phyloP scores from a whole-genome alignment of 2,329 filamentous ascomycete species.

The Grosmannia clavigera region DNA sequence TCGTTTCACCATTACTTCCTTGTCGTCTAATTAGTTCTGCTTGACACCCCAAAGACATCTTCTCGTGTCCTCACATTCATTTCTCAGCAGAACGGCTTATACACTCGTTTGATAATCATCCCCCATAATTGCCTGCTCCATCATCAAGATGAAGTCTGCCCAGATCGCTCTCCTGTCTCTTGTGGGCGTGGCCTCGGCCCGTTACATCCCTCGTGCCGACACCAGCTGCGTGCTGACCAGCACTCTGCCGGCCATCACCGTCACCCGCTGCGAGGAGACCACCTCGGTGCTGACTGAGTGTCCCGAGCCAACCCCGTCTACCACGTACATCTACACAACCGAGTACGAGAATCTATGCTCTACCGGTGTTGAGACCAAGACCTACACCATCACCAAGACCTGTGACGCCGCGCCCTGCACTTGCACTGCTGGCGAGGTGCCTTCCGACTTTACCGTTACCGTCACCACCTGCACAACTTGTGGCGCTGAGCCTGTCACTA shows the following conservation, averaged over 20 bases:
- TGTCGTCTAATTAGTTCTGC: background rate
- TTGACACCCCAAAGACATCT: background rate
- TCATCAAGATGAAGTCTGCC: background rate
- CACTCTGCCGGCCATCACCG: conserved; percentile 7
- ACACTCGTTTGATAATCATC: background rate
- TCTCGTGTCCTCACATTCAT: background rate
- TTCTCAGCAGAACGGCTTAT: background rate
- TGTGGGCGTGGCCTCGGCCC: background rate
- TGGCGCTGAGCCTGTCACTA: conserved; percentile 5
- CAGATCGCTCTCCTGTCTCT: background rate
- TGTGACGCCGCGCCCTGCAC: conserved; percentile 10
- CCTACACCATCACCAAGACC: conserved; percentile 14
- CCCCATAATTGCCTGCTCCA: background rate
- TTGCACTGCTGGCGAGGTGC: conserved; percentile 1
- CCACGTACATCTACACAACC: conserved; percentile 8
- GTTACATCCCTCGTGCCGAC: background rate
- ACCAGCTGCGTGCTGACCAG: conserved; percentile 7
- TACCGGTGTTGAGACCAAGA: conserved; percentile 6
- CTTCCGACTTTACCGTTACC: conserved; percentile 10
- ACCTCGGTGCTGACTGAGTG: background rate
- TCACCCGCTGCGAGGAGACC: background rate
- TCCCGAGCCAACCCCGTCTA: conserved; percentile 2
- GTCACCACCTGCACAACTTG: conserved; percentile 9
- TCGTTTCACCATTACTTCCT: background rate
- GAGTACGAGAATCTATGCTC: conserved; percentile 8